Evolutionary conservation across 768 basidiomycete genomes (phyloP), one percentile per base, ranked within the genome.

Genomic region (Rickenella mellea): DNA sequence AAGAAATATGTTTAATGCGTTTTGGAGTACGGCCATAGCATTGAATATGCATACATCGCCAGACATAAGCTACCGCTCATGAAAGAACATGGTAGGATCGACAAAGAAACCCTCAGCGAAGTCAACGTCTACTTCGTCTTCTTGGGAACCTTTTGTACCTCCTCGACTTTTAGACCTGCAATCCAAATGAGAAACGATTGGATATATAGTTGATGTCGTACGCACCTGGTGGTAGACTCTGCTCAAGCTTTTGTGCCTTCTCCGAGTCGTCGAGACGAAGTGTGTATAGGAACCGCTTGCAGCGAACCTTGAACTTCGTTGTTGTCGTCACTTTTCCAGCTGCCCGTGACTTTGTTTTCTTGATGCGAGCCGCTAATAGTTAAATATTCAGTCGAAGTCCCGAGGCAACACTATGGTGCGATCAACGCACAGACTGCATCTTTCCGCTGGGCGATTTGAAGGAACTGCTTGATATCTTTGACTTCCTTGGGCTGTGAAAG

Each of bases 271-370:
- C 85, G 61, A 98, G 65, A 48, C 81, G 78, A 50, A 98, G 78
- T n/a, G 96, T 98, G 82, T 99, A 99, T 48, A 93, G 82, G 66
- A 92, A 92, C 63, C 87, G 77, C 47, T 87, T 84, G 73, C 93
- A 97, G 63, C 96, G 78, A 61, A 99, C 80, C 78, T 99, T 99
- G 81, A 98, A 97, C 71, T 98, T 99, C 60, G 87, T 94, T 67
- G 79, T 73, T 27, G 73, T 71, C 70, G 89, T 89, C 25, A 39
- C 31, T 55, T 78, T 83, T 39, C 74, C 73, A 26, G 78, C 61
- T 24, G 71, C 64, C 62, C 73, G 78, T 28, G 84, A 68, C 45
- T 76, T 71, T 48, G 83, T 83, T 74, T 93, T 96, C 74, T 97
- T 98, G 79, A 98, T 96, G 67, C 91, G 88, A 46, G 88, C 91